A percentile compares a stretch with the other conserved stretches of the same genome.
Evolutionary conservation across 768 basidiomycete genomes (phyloP).

Genomic region (Lyophyllum shimeji): DNA sequence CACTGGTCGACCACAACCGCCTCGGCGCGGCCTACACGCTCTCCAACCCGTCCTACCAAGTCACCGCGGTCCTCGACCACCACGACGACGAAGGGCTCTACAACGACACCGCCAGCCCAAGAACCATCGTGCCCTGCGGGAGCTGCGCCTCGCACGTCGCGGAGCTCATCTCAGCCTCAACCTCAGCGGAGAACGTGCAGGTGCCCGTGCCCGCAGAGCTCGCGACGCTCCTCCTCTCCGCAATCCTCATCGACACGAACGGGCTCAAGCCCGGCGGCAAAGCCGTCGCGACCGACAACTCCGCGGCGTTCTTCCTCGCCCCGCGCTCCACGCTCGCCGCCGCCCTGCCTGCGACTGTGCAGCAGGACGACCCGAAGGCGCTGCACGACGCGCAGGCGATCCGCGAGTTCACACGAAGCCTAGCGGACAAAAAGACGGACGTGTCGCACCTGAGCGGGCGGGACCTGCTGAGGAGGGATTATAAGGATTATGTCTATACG

Average conservation of each 20-base stretch:
- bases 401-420: constrained; percentile 44
- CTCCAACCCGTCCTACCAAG: constrained; percentile 43
- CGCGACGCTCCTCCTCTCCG: constrained; percentile 75
- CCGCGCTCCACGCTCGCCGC: constrained; percentile 49
- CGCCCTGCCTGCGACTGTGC: constrained; percentile 20
- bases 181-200: too few relatives aligned
- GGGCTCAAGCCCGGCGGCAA: constrained; percentile 81
- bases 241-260: constrained; percentile 84
- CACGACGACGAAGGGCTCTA: constrained; percentile 84
- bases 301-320: constrained; percentile 64
- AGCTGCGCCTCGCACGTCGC: constrained; percentile 72
- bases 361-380: constrained; percentile 12
- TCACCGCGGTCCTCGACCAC: constrained; percentile 86
- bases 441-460: constrained; percentile 65
- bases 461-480: constrained; percentile 91
- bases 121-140: constrained; percentile 69
- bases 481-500: constrained; percentile 75
- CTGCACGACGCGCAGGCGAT: constrained; percentile 43
- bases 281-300: constrained; percentile 61
- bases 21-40: constrained; percentile 45
- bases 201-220: constrained; percentile 65
- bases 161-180: constrained; percentile 29
- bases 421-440: constrained; percentile 61
- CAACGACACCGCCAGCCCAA: constrained; percentile 57
- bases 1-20: constrained; percentile 90